A percentile compares a stretch with the other conserved stretches of the same genome.
phyloP scores from a whole-genome alignment of 305 asterid species.

The Fraxinus floribunda region DNA sequence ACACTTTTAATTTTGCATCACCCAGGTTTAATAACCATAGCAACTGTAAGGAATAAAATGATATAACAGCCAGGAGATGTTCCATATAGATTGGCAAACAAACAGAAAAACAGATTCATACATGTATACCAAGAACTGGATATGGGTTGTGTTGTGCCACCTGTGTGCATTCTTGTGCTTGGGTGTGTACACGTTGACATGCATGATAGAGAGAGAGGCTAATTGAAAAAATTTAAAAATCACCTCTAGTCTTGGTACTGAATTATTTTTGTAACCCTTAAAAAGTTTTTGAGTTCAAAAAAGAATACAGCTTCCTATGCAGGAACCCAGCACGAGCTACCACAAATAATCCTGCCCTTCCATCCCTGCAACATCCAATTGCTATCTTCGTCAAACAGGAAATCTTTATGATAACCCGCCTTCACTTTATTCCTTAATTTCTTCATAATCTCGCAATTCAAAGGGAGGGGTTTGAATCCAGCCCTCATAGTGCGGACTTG shows the following conservation, averaged over 20 bases:
- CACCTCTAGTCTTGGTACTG: background rate
- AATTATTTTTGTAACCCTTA: conserved; percentile 3
- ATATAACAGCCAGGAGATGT: background rate
- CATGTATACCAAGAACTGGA: background rate
- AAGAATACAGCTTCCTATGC: conserved; percentile 19
- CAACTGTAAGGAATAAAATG: background rate
- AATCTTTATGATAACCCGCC: conserved; percentile 62
- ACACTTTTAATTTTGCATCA: background rate
- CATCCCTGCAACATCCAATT: conserved; percentile 86
- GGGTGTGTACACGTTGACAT: background rate
- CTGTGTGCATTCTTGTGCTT: background rate
- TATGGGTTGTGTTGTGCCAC: background rate
- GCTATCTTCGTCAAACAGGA: conserved; percentile 64
- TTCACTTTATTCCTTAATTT: conserved; percentile 51
- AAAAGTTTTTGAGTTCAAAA: background rate
- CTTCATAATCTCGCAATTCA: conserved; percentile 46
- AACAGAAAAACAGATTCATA: background rate
- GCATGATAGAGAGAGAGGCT: background rate
- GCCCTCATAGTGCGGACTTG: conserved; percentile 63
- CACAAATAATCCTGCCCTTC: conserved; percentile 74
- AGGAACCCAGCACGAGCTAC: conserved; percentile 71
- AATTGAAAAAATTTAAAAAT: background rate
- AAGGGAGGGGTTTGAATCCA: conserved; percentile 66
- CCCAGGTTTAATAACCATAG: background rate
- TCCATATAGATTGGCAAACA: background rate